Evolutionary conservation across 495 filamentous ascomycete species (phyloP), one percentile per base, ranked within the genome.

Genomic region (Glonium stellatum): DNA sequence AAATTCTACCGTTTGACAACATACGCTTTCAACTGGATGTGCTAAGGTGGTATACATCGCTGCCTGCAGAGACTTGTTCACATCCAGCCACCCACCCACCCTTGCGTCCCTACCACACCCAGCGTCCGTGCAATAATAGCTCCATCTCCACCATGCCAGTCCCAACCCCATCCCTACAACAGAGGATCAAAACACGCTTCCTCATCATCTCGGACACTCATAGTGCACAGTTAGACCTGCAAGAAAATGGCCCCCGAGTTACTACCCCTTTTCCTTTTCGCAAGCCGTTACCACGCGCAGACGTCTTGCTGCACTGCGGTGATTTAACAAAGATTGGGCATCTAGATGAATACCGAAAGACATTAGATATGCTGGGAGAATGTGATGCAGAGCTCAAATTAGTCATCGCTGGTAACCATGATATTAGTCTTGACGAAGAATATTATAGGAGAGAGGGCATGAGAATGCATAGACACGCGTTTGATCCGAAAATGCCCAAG

Each of bases 361-460:
- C 77, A 9, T 64, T 91, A 21, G 54, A 73, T 1, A 78, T 87
- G 67, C 74, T 93, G 13, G 67, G 69, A 15, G 63, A 54, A 0
- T 79, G 84, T 55, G 65, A 81, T 5, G 87, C 89, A 0, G 80
- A 84, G 19, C 71, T 91, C 5, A 95, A 92, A 60, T 72, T 95
- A 37, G 82, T 92, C 36, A 90, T 95, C 54, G 82, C 89, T 1
- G 89, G 89, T 0, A 92, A 92, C 69, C 89, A 92, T 71, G 88
- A 92, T 67, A 79, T 87, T 57, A 81, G 81, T 0, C 80, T 92
- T 3, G 87, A 93, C 67, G 70, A 71, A 27, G 71, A 78, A 2
- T 79, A 78, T 63, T 83, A 80, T 62, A 54, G 0, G 9, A 8
- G 53, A 18, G 57, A 49, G 10, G 60, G 64, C 18, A 55, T 59